These are phyloP conservation scores for Fusarium sp. DNA, from an alignment of 2,329 filamentous ascomycete species.

Conservation along the genomic window DNA sequence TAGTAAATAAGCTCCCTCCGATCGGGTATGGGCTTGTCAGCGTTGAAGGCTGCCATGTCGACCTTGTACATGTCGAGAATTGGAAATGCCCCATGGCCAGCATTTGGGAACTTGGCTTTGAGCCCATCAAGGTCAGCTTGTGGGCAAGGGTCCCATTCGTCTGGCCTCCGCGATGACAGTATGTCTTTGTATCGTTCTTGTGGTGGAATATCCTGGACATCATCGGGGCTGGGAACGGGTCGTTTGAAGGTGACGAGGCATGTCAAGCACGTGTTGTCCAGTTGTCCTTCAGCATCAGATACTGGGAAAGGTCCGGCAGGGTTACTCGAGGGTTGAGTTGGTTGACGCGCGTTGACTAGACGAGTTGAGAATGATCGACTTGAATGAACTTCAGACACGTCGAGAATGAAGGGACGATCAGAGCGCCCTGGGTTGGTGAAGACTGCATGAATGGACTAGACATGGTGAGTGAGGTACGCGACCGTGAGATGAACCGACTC, in stretches of 20 bases:
- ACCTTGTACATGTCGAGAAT: slow-evolving; percentile 65
- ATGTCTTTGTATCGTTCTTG: slow-evolving; percentile 57
- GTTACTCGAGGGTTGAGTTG: slow-evolving; percentile 51
- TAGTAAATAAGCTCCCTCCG: slow-evolving; percentile 62
- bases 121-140: slow-evolving; percentile 57
- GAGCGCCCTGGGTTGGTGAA: slow-evolving; percentile 60
- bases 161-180: slow-evolving; percentile 49
- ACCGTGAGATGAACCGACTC: slow-evolving; percentile 27
- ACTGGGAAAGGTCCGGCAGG: slow-evolving; percentile 50
- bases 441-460: slow-evolving; percentile 66
- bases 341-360: slow-evolving; percentile 61
- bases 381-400: slow-evolving; percentile 56
- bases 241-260: slow-evolving; percentile 65
- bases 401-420: slow-evolving; percentile 65
- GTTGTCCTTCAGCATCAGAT: slow-evolving; percentile 52
- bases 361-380: slow-evolving; percentile 62
- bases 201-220: slow-evolving; percentile 53
- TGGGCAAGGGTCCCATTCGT: slow-evolving; percentile 58
- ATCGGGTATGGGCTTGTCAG: slow-evolving; percentile 53
- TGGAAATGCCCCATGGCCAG: slow-evolving; percentile 58
- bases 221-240: slow-evolving; percentile 48
- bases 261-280: slow-evolving; percentile 59
- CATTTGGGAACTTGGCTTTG: slow-evolving; percentile 48
- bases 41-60: slow-evolving; percentile 60
- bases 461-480: not conserved